Percentiles rank a stretch among this genome's conserved stretches.
These are phyloP conservation scores for Raphanus hybrid DNA, from an alignment of 441 rosid species.

Conservation along the genomic window DNA sequence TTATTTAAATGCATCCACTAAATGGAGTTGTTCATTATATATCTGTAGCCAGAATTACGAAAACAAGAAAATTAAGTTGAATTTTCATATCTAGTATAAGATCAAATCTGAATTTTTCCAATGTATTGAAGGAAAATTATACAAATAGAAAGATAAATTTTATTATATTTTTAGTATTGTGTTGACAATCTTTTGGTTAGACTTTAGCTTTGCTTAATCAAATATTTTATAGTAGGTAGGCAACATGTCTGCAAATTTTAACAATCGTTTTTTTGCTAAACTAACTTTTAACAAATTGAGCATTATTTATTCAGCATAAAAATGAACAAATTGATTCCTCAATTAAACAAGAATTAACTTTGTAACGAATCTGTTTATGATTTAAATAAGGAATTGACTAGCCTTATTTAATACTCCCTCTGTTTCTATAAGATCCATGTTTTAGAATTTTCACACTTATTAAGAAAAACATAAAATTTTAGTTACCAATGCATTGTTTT, in stretches of 20 bases:
- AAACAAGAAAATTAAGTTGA: neutral
- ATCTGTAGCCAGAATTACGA: conserved; percentile 3
- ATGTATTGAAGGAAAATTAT: neutral
- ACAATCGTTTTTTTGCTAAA: no score
- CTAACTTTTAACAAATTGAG: neutral
- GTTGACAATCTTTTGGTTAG: neutral
- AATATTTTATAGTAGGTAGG: neutral
- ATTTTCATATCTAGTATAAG: neutral
- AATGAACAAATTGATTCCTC: conserved; percentile 7
- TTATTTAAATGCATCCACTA: neutral
- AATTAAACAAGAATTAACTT: neutral
- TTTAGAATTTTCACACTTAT: no score
- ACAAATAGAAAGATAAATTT: neutral
- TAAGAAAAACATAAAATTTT: no score
- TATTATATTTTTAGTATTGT: neutral
- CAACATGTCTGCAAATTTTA: neutral
- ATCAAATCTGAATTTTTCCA: neutral
- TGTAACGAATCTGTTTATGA: neutral
- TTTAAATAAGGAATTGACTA: neutral
- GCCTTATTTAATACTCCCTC: neutral
- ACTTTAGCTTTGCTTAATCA: neutral
- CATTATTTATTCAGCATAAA: neutral
- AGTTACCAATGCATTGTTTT: no score
- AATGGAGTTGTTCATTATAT: conserved; percentile 7
- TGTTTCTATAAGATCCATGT: no score